Evolutionary conservation across 2,329 filamentous ascomycete species (phyloP), one percentile per base, ranked within the genome.

Genomic region (Ramichloridium luteum): DNA sequence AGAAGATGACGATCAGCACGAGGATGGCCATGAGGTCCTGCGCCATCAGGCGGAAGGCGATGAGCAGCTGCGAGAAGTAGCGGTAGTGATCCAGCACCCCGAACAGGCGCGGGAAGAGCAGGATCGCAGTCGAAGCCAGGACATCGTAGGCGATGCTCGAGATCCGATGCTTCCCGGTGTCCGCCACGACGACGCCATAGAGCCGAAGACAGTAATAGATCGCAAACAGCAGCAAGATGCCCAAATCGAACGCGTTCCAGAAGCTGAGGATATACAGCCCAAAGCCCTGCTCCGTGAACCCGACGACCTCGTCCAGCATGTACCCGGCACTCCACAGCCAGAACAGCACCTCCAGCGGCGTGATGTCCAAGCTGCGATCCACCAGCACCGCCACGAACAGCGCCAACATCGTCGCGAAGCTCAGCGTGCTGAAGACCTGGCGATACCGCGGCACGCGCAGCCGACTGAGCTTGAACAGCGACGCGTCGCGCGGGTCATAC

Each of bases 281-380:
- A 54, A 94, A 94, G 3, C 88, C 88, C 58, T 94, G 85, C 56
- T 96, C 88, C 44, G 86, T 93, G 65, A 94, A 94, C 8, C 86
- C 86, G 12, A 94, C 85, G 13, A 96, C 71, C 58, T 94, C 88
- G 49, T 94, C 88, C 17, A 94, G 72, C 84, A 94, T 93, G 57
- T 92, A 94, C 1, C 88, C 88, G 15, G 84, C 83, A 51, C 84
- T 93, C 86, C 88, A 96, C 56, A 94, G 83, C 88, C 88, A 96
- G 58, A 96, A 94, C 9, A 93, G 56, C 11, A 94, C 64, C 55
- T 96, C 88, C 6, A 94, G 62, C 0, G 72, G 72, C 1, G 84
- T 93, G 48, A 96, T 93, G 31, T 77, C 70, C 32, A 77, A 69
- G 3, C 83, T 88, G 37, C 82, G 72, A 50, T 81, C 65, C 8